Evolutionary conservation across 1,284 basidiomycete species (phyloP).

Genomic region (Ceratobasidium sp.): DNA sequence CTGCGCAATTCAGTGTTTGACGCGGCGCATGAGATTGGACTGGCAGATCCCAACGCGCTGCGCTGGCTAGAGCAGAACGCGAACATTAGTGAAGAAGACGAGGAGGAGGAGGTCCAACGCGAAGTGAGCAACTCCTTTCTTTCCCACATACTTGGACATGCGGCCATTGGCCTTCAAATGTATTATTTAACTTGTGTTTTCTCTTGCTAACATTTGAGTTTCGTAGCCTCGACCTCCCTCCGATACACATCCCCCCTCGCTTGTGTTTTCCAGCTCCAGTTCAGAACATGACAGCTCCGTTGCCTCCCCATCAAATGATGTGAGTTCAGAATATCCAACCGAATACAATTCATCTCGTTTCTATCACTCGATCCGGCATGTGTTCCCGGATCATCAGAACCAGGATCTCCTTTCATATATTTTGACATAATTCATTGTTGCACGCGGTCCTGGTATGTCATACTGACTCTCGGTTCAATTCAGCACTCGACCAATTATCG

Average conservation of each 20-base stretch:
- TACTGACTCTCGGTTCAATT: not conserved
- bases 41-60: conserved; percentile 40
- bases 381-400: conserved; percentile 10
- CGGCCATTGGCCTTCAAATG: not conserved
- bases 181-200: not conserved
- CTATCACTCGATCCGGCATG: not conserved
- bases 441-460: not conserved
- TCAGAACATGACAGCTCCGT: conserved; percentile 29
- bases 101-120: conserved; percentile 30
- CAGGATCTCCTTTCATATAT: conserved; percentile 10
- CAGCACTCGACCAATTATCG: conserved; percentile 32
- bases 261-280: conserved; percentile 36
- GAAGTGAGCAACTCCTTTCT: conserved; percentile 1
- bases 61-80: conserved; percentile 41
- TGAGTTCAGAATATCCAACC: conserved; percentile 23
- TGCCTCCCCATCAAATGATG: conserved; percentile 32
- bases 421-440: not conserved
- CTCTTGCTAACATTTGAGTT: not conserved
- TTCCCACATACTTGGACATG: not conserved
- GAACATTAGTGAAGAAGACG: conserved; percentile 37
- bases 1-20: conserved; percentile 44
- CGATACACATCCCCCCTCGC: conserved; percentile 32
- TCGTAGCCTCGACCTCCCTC: conserved; percentile 27
- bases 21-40: conserved; percentile 42
- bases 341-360: not conserved